Percentiles rank a stretch among this genome's conserved stretches.
Conservation (phyloP, 352 stramenopile species). For the Globisporangium barbulae region DNA sequence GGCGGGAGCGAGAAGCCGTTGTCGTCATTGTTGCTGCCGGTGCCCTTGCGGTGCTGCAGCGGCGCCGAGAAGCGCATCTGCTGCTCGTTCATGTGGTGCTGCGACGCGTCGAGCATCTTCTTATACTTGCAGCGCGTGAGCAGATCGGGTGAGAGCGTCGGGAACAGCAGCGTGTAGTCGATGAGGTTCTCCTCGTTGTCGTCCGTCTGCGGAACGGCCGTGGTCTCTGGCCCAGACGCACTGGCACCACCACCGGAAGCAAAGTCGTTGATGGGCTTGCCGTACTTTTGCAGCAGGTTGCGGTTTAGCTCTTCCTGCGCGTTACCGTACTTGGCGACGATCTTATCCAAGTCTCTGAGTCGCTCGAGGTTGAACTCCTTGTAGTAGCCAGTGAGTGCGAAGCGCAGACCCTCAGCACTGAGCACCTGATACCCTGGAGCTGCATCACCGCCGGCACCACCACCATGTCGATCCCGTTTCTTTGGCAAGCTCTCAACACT, state of each 20-base stretch:
- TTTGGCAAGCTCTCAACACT: background rate
- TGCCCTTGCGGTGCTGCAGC: slow-evolving; percentile 62
- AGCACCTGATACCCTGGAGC: slow-evolving; percentile 17
- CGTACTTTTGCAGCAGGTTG: slow-evolving; percentile 69
- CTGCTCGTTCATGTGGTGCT: slow-evolving; percentile 77
- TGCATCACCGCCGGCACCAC: background rate
- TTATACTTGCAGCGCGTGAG: slow-evolving; percentile 55
- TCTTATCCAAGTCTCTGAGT: slow-evolving; percentile 64
- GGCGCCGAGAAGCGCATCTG: slow-evolving; percentile 77
- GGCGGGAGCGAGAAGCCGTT: slow-evolving; percentile 38
- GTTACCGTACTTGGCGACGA: slow-evolving; percentile 63
- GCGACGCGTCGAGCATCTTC: slow-evolving; percentile 78
- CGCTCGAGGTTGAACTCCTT: slow-evolving; percentile 50
- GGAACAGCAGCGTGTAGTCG: slow-evolving; percentile 71
- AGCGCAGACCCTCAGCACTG: slow-evolving; percentile 31
- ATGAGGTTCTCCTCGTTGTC: slow-evolving; percentile 48
- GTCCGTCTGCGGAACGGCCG: slow-evolving; percentile 1
- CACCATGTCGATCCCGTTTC: background rate
- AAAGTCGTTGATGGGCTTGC: slow-evolving; percentile 50
- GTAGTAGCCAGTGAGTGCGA: slow-evolving; percentile 55
- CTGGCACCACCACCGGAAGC: background rate
- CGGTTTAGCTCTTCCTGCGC: slow-evolving; percentile 61
- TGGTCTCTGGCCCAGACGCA: background rate
- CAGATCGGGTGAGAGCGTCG: slow-evolving; percentile 25
- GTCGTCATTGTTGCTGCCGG: slow-evolving; percentile 17